Evolutionary conservation across 768 basidiomycete genomes (phyloP).

Genomic region (Tricholoma terreum): DNA sequence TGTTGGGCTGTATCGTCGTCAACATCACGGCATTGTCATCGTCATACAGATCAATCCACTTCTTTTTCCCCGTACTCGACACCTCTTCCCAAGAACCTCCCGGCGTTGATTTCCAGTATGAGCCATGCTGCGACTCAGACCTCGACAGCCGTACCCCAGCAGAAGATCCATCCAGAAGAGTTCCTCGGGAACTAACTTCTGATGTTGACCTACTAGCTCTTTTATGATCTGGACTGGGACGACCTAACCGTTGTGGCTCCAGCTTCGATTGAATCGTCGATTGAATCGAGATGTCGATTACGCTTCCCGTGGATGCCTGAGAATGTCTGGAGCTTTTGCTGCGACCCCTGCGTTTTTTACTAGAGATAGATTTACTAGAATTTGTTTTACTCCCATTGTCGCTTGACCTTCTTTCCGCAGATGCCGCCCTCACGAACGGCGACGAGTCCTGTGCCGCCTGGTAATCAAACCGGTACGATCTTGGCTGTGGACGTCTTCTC

Average conservation of each 20-base stretch:
- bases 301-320: constrained; percentile 6
- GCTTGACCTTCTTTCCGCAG: background rate
- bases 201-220: background rate
- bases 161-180: background rate
- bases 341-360: constrained; percentile 7
- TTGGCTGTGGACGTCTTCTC: constrained; percentile 16
- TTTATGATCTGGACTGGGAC: background rate
- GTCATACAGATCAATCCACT: background rate
- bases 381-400: constrained; percentile 4
- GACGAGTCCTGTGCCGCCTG: constrained; percentile 13
- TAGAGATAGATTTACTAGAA: background rate
- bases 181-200: background rate
- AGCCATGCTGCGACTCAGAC: background rate
- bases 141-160: background rate
- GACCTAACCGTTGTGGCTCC: background rate
- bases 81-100: constrained; percentile 8
- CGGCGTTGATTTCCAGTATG: background rate
- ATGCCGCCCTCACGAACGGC: constrained; percentile 6
- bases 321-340: constrained; percentile 5
- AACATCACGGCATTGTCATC: constrained; percentile 2
- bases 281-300: constrained; percentile 15
- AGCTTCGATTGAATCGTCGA: background rate
- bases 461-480: constrained; percentile 24
- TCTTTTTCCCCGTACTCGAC: background rate
- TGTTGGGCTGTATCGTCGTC: constrained; percentile 1